Base-by-base conservation (phyloP, 176 grass and related monocot genomes). In the Hsuehochloa calcarea region DNA sequence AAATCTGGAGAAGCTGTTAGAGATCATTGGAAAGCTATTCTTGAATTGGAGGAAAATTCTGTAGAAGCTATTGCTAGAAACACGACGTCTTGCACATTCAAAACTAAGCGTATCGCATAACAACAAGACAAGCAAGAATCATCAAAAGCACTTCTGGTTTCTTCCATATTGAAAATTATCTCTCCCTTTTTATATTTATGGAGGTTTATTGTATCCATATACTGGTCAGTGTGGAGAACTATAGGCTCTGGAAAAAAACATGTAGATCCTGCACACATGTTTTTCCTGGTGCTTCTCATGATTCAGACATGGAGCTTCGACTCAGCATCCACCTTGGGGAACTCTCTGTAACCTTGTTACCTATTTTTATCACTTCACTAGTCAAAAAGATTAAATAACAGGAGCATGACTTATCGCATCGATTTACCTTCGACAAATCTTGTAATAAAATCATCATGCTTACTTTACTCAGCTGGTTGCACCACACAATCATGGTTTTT, bases 61-160 rank as follows among this genome's bases (percentile, higher is more conserved):
- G 63, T 70, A 55, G 91, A 96, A 82, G 81, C 87, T 83, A 86
- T 96, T 77, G 94, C 91, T 60, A 90, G 88, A 83, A 83, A 91
- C 89, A 63, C 87, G 94, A 2, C 29, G 84, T 65, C 88, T 84
- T 71, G 94, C 91, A 72, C 94, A 91, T 64, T 83, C 81, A 55
- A 91, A 88, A 81, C 55, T 90, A 78, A 39, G 17, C 5, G 34
- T 15, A 16, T 74, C 84, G 79, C 56, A 79, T 58, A 73, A 79
- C n/a, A 66, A 29, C 15, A 23, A 83, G 7, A 12, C 78, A 87
- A 80, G 2, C 84, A 87, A 73, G 84, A 87, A 46, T 73, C 80
- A 87, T 87, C 84, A 61, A 87, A 83, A 68, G 12, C 67, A 34
- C 11, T 87, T 82, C 12, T 87, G 68, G 49, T 84, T 81, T 78